Evolutionary conservation across 2,329 filamentous ascomycete genomes (phyloP), one percentile per base, ranked within the genome.

Genomic region (Thelonectria olida): DNA sequence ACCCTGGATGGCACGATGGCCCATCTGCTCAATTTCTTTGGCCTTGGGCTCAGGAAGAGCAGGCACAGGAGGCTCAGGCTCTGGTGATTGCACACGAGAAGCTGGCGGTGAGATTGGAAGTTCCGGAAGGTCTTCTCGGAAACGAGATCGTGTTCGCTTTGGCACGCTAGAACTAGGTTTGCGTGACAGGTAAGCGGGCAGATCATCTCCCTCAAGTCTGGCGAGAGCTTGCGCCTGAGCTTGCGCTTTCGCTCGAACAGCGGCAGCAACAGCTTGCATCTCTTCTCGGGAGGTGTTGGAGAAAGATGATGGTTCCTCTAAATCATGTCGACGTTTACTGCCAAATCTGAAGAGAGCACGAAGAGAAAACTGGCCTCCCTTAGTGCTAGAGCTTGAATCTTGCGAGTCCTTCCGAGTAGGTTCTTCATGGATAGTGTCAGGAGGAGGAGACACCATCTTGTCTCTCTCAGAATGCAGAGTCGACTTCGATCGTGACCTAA

Each of bases 211-310:
- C 58, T 79, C 77, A 12, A 76, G 65, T 58, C 66, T 75, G 22
- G 76, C 75, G 39, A 76, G 71, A 17, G 74, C 75, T 53, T 75
- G 73, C 4, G 75, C 72, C 34, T 78, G 75, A 5, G 72, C 67
- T 31, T 68, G 66, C 17, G 73, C 68, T 56, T 72, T 68, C 20
- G 71, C 69, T 51, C 74, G 70, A 15, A 69, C 64, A 41, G 67
- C 67, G 27, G 68, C 68, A 10, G 71, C 69, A 7, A 69, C 74
- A 12, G 76, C 77, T 48, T 82, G 79, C 82, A 97, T 95, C 15
- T 94, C 96, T 72, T 97, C 94, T 65, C 93, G 87, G 1, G 94
- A 97, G 0, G 93, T 92, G 72, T 97, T 97, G 5, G 93, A 93
- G 74, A 97, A 96, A n/a, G 94, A 93, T 0, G 92, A 91, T 80